Base-by-base conservation (phyloP, 805 yeast species). In the Barnettozyma sucrosica region DNA sequence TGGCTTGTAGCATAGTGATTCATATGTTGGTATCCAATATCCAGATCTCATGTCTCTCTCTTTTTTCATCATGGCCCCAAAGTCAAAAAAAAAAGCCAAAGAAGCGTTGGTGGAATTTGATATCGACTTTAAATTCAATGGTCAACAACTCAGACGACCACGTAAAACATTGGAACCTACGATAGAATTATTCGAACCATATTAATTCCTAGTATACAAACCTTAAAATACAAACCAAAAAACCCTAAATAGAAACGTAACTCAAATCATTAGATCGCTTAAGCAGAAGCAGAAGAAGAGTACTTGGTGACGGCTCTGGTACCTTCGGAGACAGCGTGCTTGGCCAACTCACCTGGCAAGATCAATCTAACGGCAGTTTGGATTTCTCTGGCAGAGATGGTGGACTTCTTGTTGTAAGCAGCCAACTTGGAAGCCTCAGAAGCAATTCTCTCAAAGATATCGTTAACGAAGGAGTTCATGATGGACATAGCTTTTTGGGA, bases 271-370 rank as follows among this genome's bases (percentile, higher is more conserved):
- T 37, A 21, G 26, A 37, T 37, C 41, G 51, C 46, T 62, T 62
- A 69, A 62, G 73, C 74, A 57, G 71, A 64, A 44, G 72, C 66
- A 25, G 68, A 64, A 66, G 96, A 84, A 65, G 96, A 85, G 81
- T 88, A 89, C 79, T 89, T 89, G 72, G 96, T 87, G 65, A 89
- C 96, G 71, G 97, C 95, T 82, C 96, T 87, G 62, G 96, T 89
- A 80, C 97, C 97, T 78, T 90, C 98, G 64, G 96, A 85, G 64
- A 89, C 96, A 66, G 97, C 97, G 76, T 90, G 97, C 81, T 89
- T 89, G 62, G 97, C 96, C 70, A 90, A 81, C 79, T 90, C 97
- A 82, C 97, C 97, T 62, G 98, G 98, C 65, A 90, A 83, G 74
- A 90, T 89, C 67, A 90, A 83, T 82, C 97, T 88, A 59, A 90